Evolutionary conservation across 352 stramenopile species (phyloP).

Genomic region (Phytophthora kernoviae): DNA sequence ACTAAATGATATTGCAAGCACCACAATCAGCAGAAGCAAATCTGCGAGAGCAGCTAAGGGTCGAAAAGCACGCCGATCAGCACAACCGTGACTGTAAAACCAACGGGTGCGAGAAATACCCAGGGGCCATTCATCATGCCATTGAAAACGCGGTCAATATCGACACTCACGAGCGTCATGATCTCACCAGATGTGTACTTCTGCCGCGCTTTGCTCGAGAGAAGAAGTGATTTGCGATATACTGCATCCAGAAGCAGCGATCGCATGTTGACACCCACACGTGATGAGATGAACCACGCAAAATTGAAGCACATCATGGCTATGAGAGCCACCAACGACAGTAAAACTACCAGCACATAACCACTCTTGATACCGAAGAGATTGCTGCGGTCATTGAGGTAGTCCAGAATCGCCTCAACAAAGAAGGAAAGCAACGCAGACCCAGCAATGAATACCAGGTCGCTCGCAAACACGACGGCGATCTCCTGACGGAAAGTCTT

Average conservation of each 20-base stretch:
- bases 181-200: conserved; percentile 61
- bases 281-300: conserved; percentile 48
- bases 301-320: conserved; percentile 47
- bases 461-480: conserved; percentile 19
- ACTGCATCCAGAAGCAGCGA: conserved; percentile 51
- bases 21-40: conserved; percentile 11
- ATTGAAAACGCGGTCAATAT: conserved; percentile 59
- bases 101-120: conserved; percentile 34
- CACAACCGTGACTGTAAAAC: conserved; percentile 28
- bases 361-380: conserved; percentile 23
- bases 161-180: conserved; percentile 56
- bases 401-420: conserved; percentile 26
- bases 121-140: conserved; percentile 51
- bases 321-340: conserved; percentile 37
- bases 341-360: conserved; percentile 27
- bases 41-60: conserved; percentile 26
- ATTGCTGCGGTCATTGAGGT: conserved; percentile 30
- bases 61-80: conserved; percentile 32
- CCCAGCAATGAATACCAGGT: conserved; percentile 27
- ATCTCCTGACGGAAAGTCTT: conserved; percentile 26
- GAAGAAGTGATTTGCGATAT: conserved; percentile 57
- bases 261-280: conserved; percentile 52
- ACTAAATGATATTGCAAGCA: conserved; percentile 19
- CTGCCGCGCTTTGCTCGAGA: conserved; percentile 46
- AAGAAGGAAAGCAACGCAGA: conserved; percentile 25